Evolutionary conservation across 2,329 filamentous ascomycete genomes (phyloP), one percentile per base, ranked within the genome.

Genomic region (Talaromyces piceae): DNA sequence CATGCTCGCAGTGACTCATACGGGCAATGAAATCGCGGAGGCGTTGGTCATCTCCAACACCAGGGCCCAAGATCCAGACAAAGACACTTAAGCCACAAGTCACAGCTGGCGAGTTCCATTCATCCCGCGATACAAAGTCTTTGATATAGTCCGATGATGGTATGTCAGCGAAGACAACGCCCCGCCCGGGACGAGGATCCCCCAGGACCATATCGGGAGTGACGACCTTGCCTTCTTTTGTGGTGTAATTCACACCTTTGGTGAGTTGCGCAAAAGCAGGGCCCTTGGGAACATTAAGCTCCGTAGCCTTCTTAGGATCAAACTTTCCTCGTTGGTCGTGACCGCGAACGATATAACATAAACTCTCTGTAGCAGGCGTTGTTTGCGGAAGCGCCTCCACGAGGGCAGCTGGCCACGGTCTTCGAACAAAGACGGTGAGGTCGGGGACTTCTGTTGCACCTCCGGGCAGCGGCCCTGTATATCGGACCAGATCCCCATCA

Each of bases 181-280:
- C 91, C 50, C 77, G 80, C 9, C 90, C 90, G 5, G 79, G 76
- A 50, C 82, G 77, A 3, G 77, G 70, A 9, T 83, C 74, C 1
- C 79, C 88, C 47, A 98, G 63, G 1, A 97, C 90, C 84, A 95
- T 93, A 0, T 93, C 87, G 1, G 91, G 86, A 0, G 85, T 93
- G 26, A 98, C 80, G 0, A 77, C 78, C 5, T 74, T 76, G 4
- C 88, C 90, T 59, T 85, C 78, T 12, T 75, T 71, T 22, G 81
- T 82, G 49, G 73, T 70, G 1, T 93, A 82, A 45, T 68, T 82
- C 55, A 83, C 57, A 2, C 90, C 89, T 1, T 62, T 65, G 0
- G 84, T 76, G 41, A 98, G 74, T 11, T 66, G 60, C 30, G 74
- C 74, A 66, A 78, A 94, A 45, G 84, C 72, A 0, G 58, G 65